A percentile compares a stretch with the other conserved stretches of the same genome.
Evolutionary conservation across 2,329 filamentous ascomycete species (phyloP).

Genomic region (Colletotrichum cordylinicola): DNA sequence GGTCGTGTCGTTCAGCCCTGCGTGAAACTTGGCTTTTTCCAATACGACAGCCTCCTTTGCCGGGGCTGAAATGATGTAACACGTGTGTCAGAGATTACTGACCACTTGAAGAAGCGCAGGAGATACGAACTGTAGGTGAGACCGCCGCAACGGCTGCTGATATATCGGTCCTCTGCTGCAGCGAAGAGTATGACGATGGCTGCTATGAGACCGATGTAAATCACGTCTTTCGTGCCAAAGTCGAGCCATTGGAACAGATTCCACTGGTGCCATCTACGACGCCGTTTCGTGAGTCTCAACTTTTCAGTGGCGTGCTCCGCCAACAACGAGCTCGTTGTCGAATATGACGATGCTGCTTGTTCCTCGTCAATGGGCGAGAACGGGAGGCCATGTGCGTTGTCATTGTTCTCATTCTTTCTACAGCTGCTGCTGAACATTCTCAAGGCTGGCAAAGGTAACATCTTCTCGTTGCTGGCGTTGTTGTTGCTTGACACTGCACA

Average conservation of each 20-base stretch:
- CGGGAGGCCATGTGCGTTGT: background rate
- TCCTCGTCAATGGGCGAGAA: background rate
- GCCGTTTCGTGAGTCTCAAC: background rate
- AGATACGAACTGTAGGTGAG: background rate
- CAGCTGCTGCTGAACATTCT: background rate
- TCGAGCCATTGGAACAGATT: background rate
- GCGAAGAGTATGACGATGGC: background rate
- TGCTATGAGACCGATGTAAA: background rate
- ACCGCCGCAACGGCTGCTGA: background rate
- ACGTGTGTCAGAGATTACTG: background rate
- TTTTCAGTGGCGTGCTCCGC: background rate
- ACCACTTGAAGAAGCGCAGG: background rate
- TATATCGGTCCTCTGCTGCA: background rate
- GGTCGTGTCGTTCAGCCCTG: background rate
- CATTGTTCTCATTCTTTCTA: background rate
- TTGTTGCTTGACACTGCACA: background rate
- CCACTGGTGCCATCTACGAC: background rate
- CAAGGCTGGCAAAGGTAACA: background rate
- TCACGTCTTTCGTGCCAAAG: background rate
- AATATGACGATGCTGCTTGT: background rate
- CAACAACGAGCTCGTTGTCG: background rate
- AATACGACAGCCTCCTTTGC: background rate
- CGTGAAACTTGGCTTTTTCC: background rate
- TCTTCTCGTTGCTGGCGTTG: background rate
- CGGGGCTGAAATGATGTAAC: background rate